Evolutionary conservation across 2,329 filamentous ascomycete species (phyloP).

Genomic region (Xylariales sp.): DNA sequence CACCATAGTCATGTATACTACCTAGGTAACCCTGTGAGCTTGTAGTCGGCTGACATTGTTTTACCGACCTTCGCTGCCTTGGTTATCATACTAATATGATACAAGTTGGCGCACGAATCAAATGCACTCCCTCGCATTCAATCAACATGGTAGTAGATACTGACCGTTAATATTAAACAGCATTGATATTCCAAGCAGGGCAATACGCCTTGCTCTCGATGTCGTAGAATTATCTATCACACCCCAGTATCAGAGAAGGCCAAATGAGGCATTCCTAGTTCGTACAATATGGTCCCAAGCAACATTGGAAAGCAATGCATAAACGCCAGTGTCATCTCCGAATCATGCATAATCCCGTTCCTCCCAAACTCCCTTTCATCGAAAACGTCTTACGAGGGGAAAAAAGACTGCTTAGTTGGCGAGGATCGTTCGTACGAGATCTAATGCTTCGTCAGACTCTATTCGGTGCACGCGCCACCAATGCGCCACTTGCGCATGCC

Average conservation of each 20-base stretch:
- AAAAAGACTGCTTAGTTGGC: constrained; percentile 70
- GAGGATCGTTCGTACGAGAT: constrained; percentile 87
- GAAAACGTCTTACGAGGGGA: constrained; percentile 27
- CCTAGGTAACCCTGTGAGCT: not conserved
- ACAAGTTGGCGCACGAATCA: not conserved
- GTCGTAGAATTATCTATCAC: constrained; percentile 29
- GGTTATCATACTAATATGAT: not conserved
- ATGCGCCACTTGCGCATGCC: not conserved
- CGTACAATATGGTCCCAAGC: constrained; percentile 37
- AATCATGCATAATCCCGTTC: constrained; percentile 43
- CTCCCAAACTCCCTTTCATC: constrained; percentile 45
- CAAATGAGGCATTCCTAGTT: constrained; percentile 38
- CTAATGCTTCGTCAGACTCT: constrained; percentile 55
- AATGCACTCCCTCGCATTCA: not conserved
- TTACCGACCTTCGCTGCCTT: not conserved
- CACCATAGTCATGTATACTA: too few relatives aligned
- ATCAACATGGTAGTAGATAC: not conserved
- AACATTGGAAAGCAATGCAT: constrained; percentile 43
- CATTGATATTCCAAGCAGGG: constrained; percentile 11
- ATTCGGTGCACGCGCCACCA: not conserved
- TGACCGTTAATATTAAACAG: not conserved
- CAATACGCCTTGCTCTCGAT: constrained; percentile 17
- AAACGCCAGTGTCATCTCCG: constrained; percentile 47
- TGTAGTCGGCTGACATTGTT: not conserved
- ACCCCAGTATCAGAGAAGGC: constrained; percentile 36